phyloP scores from a whole-genome alignment of 176 grass and related monocot species.

The Guadua angustifolia region DNA sequence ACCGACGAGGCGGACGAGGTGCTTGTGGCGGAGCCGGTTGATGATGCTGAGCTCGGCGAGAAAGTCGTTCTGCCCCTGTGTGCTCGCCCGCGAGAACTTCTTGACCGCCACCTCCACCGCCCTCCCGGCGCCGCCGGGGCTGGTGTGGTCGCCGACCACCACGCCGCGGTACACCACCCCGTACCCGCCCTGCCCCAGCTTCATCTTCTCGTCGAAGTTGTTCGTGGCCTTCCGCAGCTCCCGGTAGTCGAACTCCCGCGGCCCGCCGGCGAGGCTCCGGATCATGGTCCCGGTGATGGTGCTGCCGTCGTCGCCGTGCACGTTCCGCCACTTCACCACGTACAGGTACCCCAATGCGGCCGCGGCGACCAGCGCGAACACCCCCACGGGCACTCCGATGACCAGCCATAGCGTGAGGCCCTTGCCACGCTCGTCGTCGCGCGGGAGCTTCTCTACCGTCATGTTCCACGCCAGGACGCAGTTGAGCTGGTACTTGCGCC shows the following conservation, averaged over 20 bases:
- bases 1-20: conserved; percentile 89
- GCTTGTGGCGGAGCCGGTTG: conserved; percentile 87
- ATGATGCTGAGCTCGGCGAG: conserved; percentile 89
- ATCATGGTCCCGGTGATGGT: conserved; percentile 55
- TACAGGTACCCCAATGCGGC: conserved; percentile 43
- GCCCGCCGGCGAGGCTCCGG: conserved; percentile 74
- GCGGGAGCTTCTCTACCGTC: conserved; percentile 66
- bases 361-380: neutral
- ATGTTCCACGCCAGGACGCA: conserved; percentile 90
- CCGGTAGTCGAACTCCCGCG: conserved; percentile 75
- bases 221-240: conserved; percentile 78
- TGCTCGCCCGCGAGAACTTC: conserved; percentile 76
- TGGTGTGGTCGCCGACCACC: conserved; percentile 58
- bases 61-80: conserved; percentile 86
- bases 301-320: conserved; percentile 34
- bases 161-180: conserved; percentile 77
- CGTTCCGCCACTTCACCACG: conserved; percentile 41
- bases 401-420: conserved; percentile 11
- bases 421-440: neutral
- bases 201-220: conserved; percentile 88
- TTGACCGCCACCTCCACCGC: conserved; percentile 76
- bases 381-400: conserved; percentile 45
- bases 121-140: conserved; percentile 40
- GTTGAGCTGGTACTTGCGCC: conserved; percentile 74
- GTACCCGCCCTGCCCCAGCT: conserved; percentile 89